Base-by-base conservation (phyloP, 495 filamentous ascomycete species). In the Eremomyces bilateralis region DNA sequence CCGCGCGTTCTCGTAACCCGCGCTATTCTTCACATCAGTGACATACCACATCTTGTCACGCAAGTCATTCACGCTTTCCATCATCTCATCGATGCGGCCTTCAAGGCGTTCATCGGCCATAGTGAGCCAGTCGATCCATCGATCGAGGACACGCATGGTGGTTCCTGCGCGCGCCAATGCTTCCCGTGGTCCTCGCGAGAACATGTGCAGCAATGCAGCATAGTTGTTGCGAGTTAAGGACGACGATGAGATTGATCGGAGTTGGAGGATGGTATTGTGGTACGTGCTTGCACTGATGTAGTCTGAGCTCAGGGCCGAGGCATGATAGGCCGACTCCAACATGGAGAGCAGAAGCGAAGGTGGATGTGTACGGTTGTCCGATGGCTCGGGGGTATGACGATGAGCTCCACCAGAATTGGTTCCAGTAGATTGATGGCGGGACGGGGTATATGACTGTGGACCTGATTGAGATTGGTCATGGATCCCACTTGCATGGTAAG, bases 31-130 rank as follows among this genome's bases (percentile, higher is more conserved):
- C 29, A 95, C 88, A 52, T 95, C 88, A 4, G 84, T 91, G 43
- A 88, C 79, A 52, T 92, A 97, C 88, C 88, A 97, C 80, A 93
- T 92, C 62, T 95, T 95, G 52, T 90, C 76, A 28, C 88, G 66
- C 15, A 85, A 57, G 16, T 71, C 66, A 35, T 72, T 71, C 12
- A 75, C 53, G 11, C 64, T 64, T 36, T 59, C 60, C 60, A 76
- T 74, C 71, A 78, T 73, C 15, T 60, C 58, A 31, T 77, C 70
- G 37, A 75, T 69, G 1, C 61, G 58, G 10, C 61, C 57, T 49
- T 78, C 73, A 33, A 72, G 71, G 4, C 72, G 63, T 41, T 78
- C 73, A 45, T 79, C 71, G 24, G 72, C 73, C 42, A 74, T 71
- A 42, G 75, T 72, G 20, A 77, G 58, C 74, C 74, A 80, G 15